These are phyloP conservation scores for Phlyctochytrium planicorne DNA, from an alignment of 192 early-diverging fungal species.

Conservation along the genomic window DNA sequence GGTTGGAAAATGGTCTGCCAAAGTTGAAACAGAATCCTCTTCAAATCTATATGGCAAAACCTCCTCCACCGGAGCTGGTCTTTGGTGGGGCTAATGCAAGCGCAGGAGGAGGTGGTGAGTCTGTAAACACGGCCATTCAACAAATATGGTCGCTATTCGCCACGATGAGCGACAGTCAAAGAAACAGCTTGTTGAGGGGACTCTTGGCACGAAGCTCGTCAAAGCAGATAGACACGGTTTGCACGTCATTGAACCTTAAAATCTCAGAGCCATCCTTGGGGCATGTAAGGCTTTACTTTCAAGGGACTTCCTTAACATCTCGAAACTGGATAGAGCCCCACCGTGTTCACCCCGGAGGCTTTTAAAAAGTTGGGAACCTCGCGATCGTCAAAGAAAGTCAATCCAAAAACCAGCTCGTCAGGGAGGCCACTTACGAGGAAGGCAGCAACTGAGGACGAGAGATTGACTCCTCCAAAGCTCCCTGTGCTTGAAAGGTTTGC, in stretches of 20 bases:
- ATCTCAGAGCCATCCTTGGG: slow-evolving; percentile 26
- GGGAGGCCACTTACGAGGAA: too few relatives aligned
- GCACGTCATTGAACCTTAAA: slow-evolving; percentile 46
- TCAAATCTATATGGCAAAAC: slow-evolving; percentile 1
- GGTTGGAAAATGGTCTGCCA: not conserved
- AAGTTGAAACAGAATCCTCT: not conserved
- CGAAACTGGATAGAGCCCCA: slow-evolving; percentile 8
- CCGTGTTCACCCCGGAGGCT: slow-evolving; percentile 21
- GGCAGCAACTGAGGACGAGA: too few relatives aligned
- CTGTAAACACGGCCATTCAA: slow-evolving; percentile 41
- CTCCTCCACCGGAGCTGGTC: too few relatives aligned
- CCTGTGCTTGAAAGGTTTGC: not conserved
- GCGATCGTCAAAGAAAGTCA: not conserved
- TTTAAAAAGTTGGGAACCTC: slow-evolving; percentile 16
- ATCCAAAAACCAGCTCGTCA: too few relatives aligned
- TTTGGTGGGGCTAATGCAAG: too few relatives aligned
- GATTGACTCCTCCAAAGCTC: too few relatives aligned
- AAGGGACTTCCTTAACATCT: not conserved
- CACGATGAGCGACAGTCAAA: slow-evolving; percentile 42
- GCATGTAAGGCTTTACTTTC: slow-evolving; percentile 14
- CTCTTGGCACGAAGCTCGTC: slow-evolving; percentile 37
- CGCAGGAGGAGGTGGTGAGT: too few relatives aligned
- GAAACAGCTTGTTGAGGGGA: slow-evolving; percentile 50
- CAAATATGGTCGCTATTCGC: slow-evolving; percentile 45
- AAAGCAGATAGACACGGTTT: slow-evolving; percentile 45